A percentile compares a stretch with the other conserved stretches of the same genome.
phyloP scores from a whole-genome alignment of 768 basidiomycete species.

The Gautieria morchelliformis region DNA sequence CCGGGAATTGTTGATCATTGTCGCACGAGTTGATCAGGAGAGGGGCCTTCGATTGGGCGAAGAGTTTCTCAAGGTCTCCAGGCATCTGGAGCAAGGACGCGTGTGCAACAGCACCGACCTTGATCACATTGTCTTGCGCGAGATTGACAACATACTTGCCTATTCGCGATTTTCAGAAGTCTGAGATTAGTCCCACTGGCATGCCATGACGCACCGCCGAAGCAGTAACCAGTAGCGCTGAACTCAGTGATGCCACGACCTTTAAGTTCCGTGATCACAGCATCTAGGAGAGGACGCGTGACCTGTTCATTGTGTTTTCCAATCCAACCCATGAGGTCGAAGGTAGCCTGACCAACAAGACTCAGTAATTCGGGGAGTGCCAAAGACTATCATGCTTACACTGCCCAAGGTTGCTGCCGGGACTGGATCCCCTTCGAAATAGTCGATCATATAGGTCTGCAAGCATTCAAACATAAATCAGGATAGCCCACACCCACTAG shows the following conservation, averaged over 20 bases:
- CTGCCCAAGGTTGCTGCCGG: background rate
- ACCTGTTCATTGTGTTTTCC: background rate
- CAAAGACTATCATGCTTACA: background rate
- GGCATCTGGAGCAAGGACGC: constrained; percentile 6
- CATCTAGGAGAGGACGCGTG: constrained; percentile 7
- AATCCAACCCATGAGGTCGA: constrained; percentile 3
- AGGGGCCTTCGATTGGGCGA: constrained; percentile 35
- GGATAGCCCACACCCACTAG: background rate
- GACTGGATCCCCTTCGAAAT: constrained; percentile 7
- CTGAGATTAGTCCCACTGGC: background rate
- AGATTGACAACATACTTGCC: constrained; percentile 9
- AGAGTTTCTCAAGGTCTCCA: constrained; percentile 8
- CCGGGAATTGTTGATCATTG: constrained; percentile 8
- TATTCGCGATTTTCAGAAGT: background rate
- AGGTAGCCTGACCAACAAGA: background rate
- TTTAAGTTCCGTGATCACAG: constrained; percentile 6
- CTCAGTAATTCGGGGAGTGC: background rate
- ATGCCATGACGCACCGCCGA: constrained; percentile 1
- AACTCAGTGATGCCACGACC: constrained; percentile 7
- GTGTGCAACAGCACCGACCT: constrained; percentile 5
- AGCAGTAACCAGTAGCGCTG: constrained; percentile 5
- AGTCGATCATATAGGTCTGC: constrained; percentile 5
- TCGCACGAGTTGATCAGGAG: constrained; percentile 59
- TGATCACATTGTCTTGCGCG: constrained; percentile 8
- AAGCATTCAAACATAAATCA: too few species aligned